Conservation (phyloP, 495 filamentous ascomycete species). For the Penicillium ucsense region DNA sequence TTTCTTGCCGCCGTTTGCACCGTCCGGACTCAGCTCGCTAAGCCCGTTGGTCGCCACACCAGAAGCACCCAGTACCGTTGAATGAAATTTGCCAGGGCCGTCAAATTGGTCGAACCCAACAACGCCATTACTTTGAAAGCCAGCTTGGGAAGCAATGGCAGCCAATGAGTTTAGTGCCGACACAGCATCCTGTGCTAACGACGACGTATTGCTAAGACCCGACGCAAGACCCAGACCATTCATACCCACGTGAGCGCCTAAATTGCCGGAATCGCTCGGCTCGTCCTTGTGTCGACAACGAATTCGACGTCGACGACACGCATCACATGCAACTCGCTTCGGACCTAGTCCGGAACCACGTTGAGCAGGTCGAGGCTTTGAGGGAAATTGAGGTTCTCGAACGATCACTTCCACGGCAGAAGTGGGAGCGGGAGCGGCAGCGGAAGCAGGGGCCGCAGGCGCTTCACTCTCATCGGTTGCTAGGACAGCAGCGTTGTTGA, state of each 20-base stretch:
- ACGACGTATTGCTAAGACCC: slow-evolving; percentile 23
- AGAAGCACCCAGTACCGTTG: slow-evolving; percentile 19
- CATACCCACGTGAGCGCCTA: slow-evolving; percentile 19
- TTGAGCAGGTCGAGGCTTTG: slow-evolving; percentile 24
- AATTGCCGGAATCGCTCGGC: slow-evolving; percentile 19
- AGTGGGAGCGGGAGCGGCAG: slow-evolving; percentile 8
- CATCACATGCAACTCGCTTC: slow-evolving; percentile 45
- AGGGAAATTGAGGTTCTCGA: slow-evolving; percentile 18
- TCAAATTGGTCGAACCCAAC: slow-evolving; percentile 22
- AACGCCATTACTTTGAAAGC: slow-evolving; percentile 19
- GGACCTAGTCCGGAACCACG: slow-evolving; percentile 38
- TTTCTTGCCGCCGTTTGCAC: slow-evolving; percentile 33
- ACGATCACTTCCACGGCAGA: slow-evolving; percentile 6
- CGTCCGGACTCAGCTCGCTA: slow-evolving; percentile 29
- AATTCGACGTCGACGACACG: slow-evolving; percentile 44
- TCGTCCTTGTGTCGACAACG: slow-evolving; percentile 47
- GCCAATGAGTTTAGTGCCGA: slow-evolving; percentile 36
- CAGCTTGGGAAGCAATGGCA: slow-evolving; percentile 33
- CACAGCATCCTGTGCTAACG: slow-evolving; percentile 36
- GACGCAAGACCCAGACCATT: slow-evolving; percentile 23
- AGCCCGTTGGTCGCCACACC: slow-evolving; percentile 20
- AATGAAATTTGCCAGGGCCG: slow-evolving; percentile 16
- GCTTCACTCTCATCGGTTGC: slow-evolving; percentile 14
- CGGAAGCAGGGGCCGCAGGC: slow-evolving; percentile 8
- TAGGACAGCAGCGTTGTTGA: slow-evolving; percentile 4